Conservation (phyloP, 805 yeast genomes). For the Barnettozyma sucrosica region DNA sequence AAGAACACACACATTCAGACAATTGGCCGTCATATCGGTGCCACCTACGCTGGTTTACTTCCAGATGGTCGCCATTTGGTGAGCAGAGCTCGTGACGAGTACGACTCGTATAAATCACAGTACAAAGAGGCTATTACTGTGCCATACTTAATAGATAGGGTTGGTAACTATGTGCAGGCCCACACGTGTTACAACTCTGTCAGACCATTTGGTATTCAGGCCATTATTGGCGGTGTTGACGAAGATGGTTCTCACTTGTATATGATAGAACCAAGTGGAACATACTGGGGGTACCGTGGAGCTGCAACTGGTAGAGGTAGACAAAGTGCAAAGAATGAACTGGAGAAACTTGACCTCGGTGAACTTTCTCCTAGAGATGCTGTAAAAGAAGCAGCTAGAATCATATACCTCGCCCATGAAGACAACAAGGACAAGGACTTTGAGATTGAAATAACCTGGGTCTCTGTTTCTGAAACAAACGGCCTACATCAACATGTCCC, state of each 20-base stretch:
- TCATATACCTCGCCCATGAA: slow-evolving; percentile 91
- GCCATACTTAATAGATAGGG: slow-evolving; percentile 76
- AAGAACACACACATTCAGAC: slow-evolving; percentile 89
- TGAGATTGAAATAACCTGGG: slow-evolving; percentile 93
- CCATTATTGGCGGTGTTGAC: slow-evolving; percentile 92
- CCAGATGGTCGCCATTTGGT: slow-evolving; percentile 97
- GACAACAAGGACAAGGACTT: slow-evolving; percentile 97
- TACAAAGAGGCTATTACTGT: slow-evolving; percentile 76
- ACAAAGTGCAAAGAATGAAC: slow-evolving; percentile 94
- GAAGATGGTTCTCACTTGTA: slow-evolving; percentile 85
- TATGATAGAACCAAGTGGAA: slow-evolving; percentile 97
- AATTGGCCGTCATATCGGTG: slow-evolving; percentile 89
- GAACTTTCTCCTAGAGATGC: slow-evolving; percentile 73
- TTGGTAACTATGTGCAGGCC: slow-evolving; percentile 90
- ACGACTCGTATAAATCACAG: slow-evolving; percentile 65
- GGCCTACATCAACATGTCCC: slow-evolving; percentile 82
- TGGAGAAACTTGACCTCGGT: slow-evolving; percentile 77
- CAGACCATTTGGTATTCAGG: slow-evolving; percentile 92
- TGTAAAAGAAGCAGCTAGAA: slow-evolving; percentile 88
- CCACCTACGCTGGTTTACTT: slow-evolving; percentile 87
- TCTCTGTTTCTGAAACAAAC: slow-evolving; percentile 63
- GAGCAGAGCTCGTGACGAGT: slow-evolving; percentile 88
- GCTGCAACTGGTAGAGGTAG: slow-evolving; percentile 99
- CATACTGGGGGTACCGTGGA: slow-evolving; percentile 95
- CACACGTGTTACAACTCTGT: slow-evolving; percentile 95